Conservation (phyloP, 2,329 filamentous ascomycete genomes). For the Fusarium sp. region DNA sequence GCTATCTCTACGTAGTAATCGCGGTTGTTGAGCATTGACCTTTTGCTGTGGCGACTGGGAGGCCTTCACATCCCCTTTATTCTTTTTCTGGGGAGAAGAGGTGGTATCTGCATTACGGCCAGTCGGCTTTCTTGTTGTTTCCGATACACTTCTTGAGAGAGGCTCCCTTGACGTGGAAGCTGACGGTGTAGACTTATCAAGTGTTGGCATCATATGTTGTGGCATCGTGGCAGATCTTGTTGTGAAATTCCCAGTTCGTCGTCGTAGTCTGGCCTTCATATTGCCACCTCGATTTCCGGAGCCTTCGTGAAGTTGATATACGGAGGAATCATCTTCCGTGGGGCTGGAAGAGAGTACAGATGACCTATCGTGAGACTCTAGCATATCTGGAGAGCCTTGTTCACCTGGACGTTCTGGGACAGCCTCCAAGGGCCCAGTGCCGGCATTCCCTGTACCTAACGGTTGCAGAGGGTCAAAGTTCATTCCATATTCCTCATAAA, state of each 20-base stretch:
- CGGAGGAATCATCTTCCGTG: constrained; percentile 5
- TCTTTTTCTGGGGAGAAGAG: not conserved
- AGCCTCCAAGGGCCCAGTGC: constrained; percentile 12
- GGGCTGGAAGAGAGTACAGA: constrained; percentile 15
- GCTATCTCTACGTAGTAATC: constrained; percentile 28
- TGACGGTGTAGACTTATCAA: constrained; percentile 39
- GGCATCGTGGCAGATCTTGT: constrained; percentile 44
- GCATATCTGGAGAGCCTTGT: not conserved
- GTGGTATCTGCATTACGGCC: not conserved
- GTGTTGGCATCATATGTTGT: constrained; percentile 43
- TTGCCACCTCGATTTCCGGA: constrained; percentile 39
- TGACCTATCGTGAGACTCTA: constrained; percentile 3
- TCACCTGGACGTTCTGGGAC: constrained; percentile 23
- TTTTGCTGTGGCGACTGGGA: not conserved
- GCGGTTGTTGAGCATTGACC: constrained; percentile 1
- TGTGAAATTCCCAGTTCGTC: constrained; percentile 45
- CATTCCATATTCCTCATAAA: constrained; percentile 19
- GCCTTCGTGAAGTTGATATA: constrained; percentile 46
- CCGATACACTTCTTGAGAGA: not conserved
- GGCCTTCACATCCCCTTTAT: not conserved
- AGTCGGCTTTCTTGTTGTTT: not conserved
- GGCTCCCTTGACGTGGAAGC: constrained; percentile 44
- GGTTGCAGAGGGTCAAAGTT: constrained; percentile 9
- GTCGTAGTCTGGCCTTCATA: constrained; percentile 45
- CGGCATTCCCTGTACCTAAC: not conserved